Conservation (phyloP, 2,329 filamentous ascomycete species). For the Ploettnerulaceae sp. region DNA sequence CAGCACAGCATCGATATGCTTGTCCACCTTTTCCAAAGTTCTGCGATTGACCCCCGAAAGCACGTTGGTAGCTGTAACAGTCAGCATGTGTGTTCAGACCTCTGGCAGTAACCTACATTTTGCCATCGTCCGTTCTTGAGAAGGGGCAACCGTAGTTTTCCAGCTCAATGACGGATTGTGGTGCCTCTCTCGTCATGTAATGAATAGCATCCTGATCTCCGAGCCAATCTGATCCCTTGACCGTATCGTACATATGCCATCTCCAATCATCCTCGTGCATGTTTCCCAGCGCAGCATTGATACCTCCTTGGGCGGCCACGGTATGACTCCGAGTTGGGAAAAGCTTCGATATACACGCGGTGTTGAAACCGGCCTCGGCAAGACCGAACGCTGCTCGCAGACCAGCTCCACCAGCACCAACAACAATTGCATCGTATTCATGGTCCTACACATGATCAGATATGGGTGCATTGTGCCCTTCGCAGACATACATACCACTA, state of each 20-base stretch:
- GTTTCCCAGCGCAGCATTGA: constrained; percentile 85
- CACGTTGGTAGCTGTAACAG: constrained; percentile 76
- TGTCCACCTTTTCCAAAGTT: constrained; percentile 95
- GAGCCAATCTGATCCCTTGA: constrained; percentile 96
- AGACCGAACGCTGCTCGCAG: constrained; percentile 81
- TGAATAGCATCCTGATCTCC: constrained; percentile 97
- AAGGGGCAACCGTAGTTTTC: constrained; percentile 98
- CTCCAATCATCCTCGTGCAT: constrained; percentile 99
- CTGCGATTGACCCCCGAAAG: constrained; percentile 95
- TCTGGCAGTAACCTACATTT: constrained; percentile 57
- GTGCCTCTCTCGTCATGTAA: constrained; percentile 96
- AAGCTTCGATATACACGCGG: constrained; percentile 79
- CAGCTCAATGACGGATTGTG: constrained; percentile 85
- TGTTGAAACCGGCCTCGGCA: constrained; percentile 85
- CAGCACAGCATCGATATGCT: constrained; percentile 88
- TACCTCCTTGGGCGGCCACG: constrained; percentile 76
- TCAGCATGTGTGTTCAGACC: constrained; percentile 17
- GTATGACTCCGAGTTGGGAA: constrained; percentile 75
- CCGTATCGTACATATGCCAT: constrained; percentile 99
- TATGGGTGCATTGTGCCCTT: neutral
- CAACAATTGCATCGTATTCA: constrained; percentile 96
- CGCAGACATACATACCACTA: constrained; percentile 60
- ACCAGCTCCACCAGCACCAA: constrained; percentile 77
- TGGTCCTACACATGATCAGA: constrained; percentile 61
- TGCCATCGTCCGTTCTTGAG: constrained; percentile 91